These are phyloP conservation scores for Cicer judaicum DNA, from an alignment of 306 rosid species.

Conservation along the genomic window DNA sequence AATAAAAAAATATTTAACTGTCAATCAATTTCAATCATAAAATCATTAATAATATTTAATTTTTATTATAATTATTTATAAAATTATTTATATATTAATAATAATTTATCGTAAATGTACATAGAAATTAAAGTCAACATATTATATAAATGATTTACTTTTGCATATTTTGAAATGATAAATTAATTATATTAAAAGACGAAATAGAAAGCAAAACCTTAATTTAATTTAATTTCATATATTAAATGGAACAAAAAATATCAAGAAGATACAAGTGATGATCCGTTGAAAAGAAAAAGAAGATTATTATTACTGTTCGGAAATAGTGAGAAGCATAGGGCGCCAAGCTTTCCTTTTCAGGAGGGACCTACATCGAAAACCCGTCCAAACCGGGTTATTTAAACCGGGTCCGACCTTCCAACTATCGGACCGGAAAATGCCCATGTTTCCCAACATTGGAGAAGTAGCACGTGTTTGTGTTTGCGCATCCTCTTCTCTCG, in stretches of 20 bases:
- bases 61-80: too few species aligned
- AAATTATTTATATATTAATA: too few species aligned
- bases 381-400: slow-evolving; percentile 62
- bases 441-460: slow-evolving; percentile 31
- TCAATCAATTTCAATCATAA: too few species aligned
- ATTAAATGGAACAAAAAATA: slow-evolving; percentile 9
- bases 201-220: slow-evolving; percentile 19
- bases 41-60: too few species aligned
- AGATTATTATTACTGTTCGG: slow-evolving; percentile 53
- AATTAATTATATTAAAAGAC: background rate
- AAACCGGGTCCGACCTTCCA: slow-evolving; percentile 55
- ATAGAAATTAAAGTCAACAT: too few species aligned
- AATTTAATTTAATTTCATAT: background rate
- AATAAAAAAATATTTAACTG: too few species aligned
- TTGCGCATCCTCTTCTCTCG: slow-evolving; percentile 45
- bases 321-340: slow-evolving; percentile 71
- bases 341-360: slow-evolving; percentile 79
- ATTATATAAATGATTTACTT: too few species aligned
- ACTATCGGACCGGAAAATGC: slow-evolving; percentile 38
- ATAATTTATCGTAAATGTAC: too few species aligned
- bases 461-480: background rate
- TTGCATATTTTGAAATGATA: background rate
- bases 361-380: slow-evolving; percentile 72
- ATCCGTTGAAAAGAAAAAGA: background rate
- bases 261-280: slow-evolving; percentile 7